Percentiles rank a stretch among this genome's conserved stretches.
Evolutionary conservation across 2,329 filamentous ascomycete genomes (phyloP).

Genomic region (Bipolaris bicolor): DNA sequence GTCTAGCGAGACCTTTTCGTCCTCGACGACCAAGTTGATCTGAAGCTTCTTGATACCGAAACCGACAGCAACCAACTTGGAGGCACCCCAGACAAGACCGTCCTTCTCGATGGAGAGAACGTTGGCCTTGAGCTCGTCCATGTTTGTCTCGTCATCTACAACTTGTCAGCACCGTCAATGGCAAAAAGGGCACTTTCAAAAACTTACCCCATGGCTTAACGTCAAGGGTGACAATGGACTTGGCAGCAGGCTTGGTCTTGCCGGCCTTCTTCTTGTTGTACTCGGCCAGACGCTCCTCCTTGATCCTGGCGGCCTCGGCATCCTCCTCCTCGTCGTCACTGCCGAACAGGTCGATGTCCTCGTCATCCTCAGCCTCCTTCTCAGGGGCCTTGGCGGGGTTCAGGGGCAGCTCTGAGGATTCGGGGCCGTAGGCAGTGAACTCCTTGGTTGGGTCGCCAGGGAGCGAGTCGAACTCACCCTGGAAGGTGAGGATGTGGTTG

Average conservation of each 20-base stretch:
- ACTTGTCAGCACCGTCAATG: constrained; percentile 24
- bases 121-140: constrained; percentile 77
- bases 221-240: constrained; percentile 94
- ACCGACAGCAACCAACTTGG: constrained; percentile 86
- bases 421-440: constrained; percentile 90
- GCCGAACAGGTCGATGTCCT: constrained; percentile 89
- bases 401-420: constrained; percentile 74
- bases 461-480: constrained; percentile 89
- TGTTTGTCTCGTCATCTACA: constrained; percentile 88
- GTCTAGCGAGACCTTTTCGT: constrained; percentile 88
- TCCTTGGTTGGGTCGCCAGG: constrained; percentile 89
- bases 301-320: constrained; percentile 79
- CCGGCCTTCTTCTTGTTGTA: constrained; percentile 97
- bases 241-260: constrained; percentile 90
- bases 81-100: constrained; percentile 93
- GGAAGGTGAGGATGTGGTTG: constrained; percentile 95
- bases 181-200: background rate
- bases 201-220: constrained; percentile 98
- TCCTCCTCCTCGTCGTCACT: constrained; percentile 75
- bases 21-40: constrained; percentile 97
- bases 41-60: constrained; percentile 99
- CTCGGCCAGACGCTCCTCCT: constrained; percentile 88
- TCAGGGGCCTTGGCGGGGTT: constrained; percentile 86
- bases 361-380: constrained; percentile 61
- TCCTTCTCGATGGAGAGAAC: constrained; percentile 88